Conservation (phyloP, 331 rosid genomes). For the Rhamnella rubrinervis region DNA sequence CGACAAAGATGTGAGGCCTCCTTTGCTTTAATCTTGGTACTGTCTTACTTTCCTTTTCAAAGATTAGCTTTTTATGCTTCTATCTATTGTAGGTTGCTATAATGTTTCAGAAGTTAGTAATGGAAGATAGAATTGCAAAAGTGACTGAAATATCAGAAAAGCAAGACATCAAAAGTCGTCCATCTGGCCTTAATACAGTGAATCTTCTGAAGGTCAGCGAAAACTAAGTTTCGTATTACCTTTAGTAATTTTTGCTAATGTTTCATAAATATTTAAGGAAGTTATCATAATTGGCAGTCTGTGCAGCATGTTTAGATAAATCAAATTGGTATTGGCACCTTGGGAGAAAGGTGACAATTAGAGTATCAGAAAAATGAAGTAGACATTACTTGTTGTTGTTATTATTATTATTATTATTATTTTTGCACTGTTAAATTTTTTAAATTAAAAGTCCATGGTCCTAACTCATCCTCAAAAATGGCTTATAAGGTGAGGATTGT, state of each 20-base stretch:
- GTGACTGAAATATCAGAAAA: slow-evolving; percentile 77
- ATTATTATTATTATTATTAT: too few relatives aligned
- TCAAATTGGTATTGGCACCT: too few relatives aligned
- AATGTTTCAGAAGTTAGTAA: slow-evolving; percentile 81
- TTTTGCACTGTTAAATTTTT: too few relatives aligned
- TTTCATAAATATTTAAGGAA: background rate
- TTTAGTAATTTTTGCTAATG: background rate
- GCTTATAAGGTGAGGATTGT: too few relatives aligned
- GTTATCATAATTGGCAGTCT: too few relatives aligned
- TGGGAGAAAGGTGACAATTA: background rate
- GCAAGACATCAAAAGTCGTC: slow-evolving; percentile 87
- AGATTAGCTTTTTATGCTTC: slow-evolving; percentile 21
- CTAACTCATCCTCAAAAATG: too few relatives aligned
- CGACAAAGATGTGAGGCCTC: slow-evolving; percentile 63
- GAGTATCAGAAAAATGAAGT: background rate
- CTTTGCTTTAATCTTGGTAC: slow-evolving; percentile 22
- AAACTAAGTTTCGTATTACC: background rate
- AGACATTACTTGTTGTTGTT: too few relatives aligned
- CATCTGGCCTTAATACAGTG: slow-evolving; percentile 93
- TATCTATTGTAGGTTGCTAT: slow-evolving; percentile 59
- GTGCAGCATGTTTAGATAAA: too few relatives aligned
- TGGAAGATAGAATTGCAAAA: slow-evolving; percentile 67
- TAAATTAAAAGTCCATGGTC: too few relatives aligned
- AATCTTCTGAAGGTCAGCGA: slow-evolving; percentile 85
- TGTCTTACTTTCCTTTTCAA: slow-evolving; percentile 12